A percentile compares a stretch with the other conserved stretches of the same genome.
phyloP scores from a whole-genome alignment of 768 basidiomycete species.

The Macrocybe gigantea region DNA sequence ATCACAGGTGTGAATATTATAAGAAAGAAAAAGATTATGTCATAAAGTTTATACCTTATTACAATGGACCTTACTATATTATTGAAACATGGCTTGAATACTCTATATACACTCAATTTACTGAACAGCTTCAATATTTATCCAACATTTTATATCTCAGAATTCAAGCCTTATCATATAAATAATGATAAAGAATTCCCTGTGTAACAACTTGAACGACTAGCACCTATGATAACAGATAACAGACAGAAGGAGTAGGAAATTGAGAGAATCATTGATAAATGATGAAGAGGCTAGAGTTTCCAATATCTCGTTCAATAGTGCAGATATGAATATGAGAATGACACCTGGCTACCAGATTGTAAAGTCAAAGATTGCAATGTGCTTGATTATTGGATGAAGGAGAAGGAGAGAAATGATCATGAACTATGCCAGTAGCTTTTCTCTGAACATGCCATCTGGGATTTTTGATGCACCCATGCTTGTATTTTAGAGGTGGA shows the following conservation, averaged over 20 bases:
- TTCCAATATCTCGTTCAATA: not conserved
- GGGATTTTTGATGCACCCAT: no score
- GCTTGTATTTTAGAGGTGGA: no score
- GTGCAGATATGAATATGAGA: no score
- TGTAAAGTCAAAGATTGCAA: no score
- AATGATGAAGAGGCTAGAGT: not conserved
- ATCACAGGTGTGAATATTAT: conserved; percentile 19
- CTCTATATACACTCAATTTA: conserved; percentile 13
- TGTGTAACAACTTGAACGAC: no score
- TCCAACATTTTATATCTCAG: conserved; percentile 23
- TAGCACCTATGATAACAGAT: no score
- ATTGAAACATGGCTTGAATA: conserved; percentile 3
- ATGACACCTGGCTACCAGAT: no score
- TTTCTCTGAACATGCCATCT: no score
- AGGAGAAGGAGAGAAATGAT: no score
- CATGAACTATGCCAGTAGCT: no score
- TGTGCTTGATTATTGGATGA: no score
- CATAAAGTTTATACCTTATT: conserved; percentile 27
- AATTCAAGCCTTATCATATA: conserved; percentile 22
- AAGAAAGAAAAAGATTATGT: conserved; percentile 13
- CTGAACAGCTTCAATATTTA: conserved; percentile 12
- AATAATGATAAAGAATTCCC: conserved; percentile 28
- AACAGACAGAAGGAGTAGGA: not conserved
- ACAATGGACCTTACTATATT: conserved; percentile 17
- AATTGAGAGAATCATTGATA: conserved; percentile 1